A percentile compares a stretch with the other conserved stretches of the same genome.
Conservation (phyloP, 106 monocot genomes). For the Chionographis japonica region DNA sequence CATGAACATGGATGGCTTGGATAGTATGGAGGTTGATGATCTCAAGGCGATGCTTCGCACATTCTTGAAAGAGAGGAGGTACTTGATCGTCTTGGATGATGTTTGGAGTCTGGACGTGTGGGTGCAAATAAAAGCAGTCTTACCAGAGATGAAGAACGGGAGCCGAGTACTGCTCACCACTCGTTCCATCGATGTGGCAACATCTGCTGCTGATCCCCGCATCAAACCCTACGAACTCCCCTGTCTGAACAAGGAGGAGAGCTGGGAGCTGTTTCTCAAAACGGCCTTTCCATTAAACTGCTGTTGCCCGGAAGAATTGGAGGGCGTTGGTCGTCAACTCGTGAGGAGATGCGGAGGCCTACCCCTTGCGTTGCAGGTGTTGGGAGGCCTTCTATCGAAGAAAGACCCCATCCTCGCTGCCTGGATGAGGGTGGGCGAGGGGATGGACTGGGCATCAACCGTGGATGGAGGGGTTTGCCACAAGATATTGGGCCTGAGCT, state of each 20-base stretch:
- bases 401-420: neutral
- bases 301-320: neutral
- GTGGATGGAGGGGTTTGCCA: neutral
- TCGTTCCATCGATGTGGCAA: conserved; percentile 11
- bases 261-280: conserved; percentile 8
- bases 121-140: conserved; percentile 1
- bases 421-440: conserved; percentile 6
- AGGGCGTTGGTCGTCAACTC: neutral
- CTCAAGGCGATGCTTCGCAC: neutral
- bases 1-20: neutral
- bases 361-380: conserved; percentile 19
- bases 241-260: too few species aligned
- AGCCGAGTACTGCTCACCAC: conserved; percentile 22
- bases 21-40: neutral
- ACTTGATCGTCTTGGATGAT: conserved; percentile 26
- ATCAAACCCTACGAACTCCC: too few species aligned
- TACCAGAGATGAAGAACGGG: conserved; percentile 15
- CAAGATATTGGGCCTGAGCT: conserved; percentile 4
- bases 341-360: conserved; percentile 17
- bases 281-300: conserved; percentile 15
- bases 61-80: conserved; percentile 6
- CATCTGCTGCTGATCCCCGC: neutral
- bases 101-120: conserved; percentile 10
- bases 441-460: conserved; percentile 1
- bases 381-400: conserved; percentile 20